Conservation (phyloP, 441 rosid genomes). For the Populus hybrid region DNA sequence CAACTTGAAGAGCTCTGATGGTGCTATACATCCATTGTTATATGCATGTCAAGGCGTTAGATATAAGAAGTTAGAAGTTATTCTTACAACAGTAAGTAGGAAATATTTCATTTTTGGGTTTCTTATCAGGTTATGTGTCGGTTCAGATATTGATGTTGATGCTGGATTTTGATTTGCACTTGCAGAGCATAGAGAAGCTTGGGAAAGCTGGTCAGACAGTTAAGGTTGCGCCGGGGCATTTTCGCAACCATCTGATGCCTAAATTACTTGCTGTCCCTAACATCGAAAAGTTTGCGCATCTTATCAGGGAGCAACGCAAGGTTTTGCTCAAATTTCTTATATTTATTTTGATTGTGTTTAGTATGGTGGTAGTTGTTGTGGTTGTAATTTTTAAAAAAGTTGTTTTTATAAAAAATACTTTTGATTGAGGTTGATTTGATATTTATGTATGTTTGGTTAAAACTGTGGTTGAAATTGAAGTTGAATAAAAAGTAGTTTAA, state of each 20-base stretch:
- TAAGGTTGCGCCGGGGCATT: slow-evolving; percentile 92
- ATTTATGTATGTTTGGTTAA: too few relatives aligned
- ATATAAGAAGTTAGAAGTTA: slow-evolving; percentile 66
- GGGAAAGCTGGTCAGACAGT: slow-evolving; percentile 89
- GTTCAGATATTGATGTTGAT: slow-evolving; percentile 13
- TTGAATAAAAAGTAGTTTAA: too few relatives aligned
- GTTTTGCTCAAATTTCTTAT: slow-evolving; percentile 26
- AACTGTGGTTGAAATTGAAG: too few relatives aligned
- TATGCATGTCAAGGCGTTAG: slow-evolving; percentile 73
- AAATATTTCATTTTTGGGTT: not conserved
- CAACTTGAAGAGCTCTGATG: slow-evolving; percentile 32
- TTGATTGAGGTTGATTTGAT: too few relatives aligned
- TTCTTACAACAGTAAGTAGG: slow-evolving; percentile 65
- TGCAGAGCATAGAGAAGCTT: slow-evolving; percentile 85
- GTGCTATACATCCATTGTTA: slow-evolving; percentile 48
- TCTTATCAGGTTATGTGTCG: not conserved
- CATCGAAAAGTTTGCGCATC: slow-evolving; percentile 82
- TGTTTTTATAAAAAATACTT: too few relatives aligned
- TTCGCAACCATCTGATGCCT: slow-evolving; percentile 95
- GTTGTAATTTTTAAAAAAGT: too few relatives aligned
- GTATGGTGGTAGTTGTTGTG: too few relatives aligned
- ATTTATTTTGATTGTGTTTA: too few relatives aligned
- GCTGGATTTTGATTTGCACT: slow-evolving; percentile 10
- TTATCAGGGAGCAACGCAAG: slow-evolving; percentile 86
- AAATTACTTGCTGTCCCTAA: slow-evolving; percentile 93